phyloP scores from a whole-genome alignment of 495 filamentous ascomycete species.

The Pyrenula aspistea region DNA sequence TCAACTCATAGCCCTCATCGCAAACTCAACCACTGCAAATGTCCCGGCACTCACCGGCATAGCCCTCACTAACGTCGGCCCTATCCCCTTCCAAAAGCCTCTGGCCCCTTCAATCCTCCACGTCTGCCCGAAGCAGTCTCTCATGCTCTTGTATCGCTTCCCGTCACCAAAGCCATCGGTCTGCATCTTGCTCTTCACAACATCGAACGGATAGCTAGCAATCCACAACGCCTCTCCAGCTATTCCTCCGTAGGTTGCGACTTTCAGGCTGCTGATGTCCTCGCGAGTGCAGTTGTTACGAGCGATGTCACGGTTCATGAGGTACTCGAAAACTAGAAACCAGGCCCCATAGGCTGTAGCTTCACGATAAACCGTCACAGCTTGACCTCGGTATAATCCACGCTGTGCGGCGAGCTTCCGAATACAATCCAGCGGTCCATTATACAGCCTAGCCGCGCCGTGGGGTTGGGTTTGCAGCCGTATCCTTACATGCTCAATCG shows the following conservation, averaged over 20 bases:
- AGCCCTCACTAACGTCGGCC: slow-evolving; percentile 84
- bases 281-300: slow-evolving; percentile 62
- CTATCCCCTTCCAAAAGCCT: slow-evolving; percentile 95
- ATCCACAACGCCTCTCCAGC: slow-evolving; percentile 93
- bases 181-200: slow-evolving; percentile 99
- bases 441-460: slow-evolving; percentile 61
- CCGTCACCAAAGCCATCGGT: slow-evolving; percentile 70
- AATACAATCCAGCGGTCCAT: slow-evolving; percentile 81
- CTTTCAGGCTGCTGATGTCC: slow-evolving; percentile 69
- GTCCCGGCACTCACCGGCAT: slow-evolving; percentile 97
- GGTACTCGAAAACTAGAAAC: slow-evolving; percentile 89
- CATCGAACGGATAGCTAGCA: slow-evolving; percentile 86
- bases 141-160: slow-evolving; percentile 63
- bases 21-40: slow-evolving; percentile 60
- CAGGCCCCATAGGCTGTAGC: slow-evolving; percentile 90
- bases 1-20: slow-evolving; percentile 34
- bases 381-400: slow-evolving; percentile 77
- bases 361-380: slow-evolving; percentile 79
- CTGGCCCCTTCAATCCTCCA: slow-evolving; percentile 62
- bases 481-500: slow-evolving; percentile 96
- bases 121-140: slow-evolving; percentile 80
- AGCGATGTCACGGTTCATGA: slow-evolving; percentile 82
- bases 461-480: slow-evolving; percentile 96
- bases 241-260: slow-evolving; percentile 84
- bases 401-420: slow-evolving; percentile 59